Base-by-base conservation (phyloP, 208 protist genomes). In the Trypanosoma grayi region DNA sequence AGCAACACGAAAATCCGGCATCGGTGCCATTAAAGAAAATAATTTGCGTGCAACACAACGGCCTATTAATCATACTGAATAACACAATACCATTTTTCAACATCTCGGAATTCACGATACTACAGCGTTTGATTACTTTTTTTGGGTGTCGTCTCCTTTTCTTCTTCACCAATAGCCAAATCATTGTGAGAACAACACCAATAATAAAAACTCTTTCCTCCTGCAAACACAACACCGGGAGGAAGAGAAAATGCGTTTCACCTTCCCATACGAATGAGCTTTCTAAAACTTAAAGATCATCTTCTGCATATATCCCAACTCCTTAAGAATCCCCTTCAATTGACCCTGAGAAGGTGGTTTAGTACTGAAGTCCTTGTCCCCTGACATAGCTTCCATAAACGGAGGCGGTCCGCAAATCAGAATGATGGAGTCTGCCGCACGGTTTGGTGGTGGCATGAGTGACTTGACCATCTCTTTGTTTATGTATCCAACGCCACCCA, bases 251-350 rank as follows among this genome's bases (percentile, higher is more conserved):
- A 61, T 5, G n/a, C 18, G 5, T 11, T 63, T 46, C 53, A 53
- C 13, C 25, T 52, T 50, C n/a, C 25, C 11, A 25, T n/a, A 16
- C 0, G n/a, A 37, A 33, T 30, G 36, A 47, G 16, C 37, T 40
- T 43, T 20, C 69, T 91, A 97, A 48, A 97, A 91, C 64, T 97
- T 97, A 75, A 79, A 97, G 11, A 97, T 79, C 81, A 94, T 90
- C 50, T 89, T 89, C 11, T 80, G 73, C 53, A 83, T 74, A 63
- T 94, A 97, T 28, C 89, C 89, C 20, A 95, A 68, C 41, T 97
- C 83, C 66, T 94, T 95, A 52, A 97, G 62, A 37, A 83, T 75
- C 18, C 92, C 92, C 51, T 76, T 79, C 14, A 97, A 60, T 59
- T 93, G 78, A 13, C 92, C 92, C 64, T 97, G 92, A 34, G 73